Base-by-base conservation (phyloP, 371 early-diverging fungal species). In the Nematocida ironsii region DNA sequence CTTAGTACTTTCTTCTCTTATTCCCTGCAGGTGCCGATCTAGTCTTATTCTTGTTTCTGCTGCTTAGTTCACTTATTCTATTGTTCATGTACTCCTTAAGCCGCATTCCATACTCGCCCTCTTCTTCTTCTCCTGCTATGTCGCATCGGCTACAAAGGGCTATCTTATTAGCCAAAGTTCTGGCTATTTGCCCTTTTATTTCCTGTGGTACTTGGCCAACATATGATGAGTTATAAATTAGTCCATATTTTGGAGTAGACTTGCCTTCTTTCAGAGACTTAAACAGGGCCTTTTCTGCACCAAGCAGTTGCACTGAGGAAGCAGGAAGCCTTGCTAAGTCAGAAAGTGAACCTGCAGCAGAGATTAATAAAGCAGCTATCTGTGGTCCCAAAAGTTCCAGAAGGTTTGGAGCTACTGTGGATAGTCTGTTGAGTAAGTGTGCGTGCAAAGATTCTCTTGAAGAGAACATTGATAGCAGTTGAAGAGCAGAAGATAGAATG, bases 281-380 rank as follows among this genome's bases (percentile, higher is more conserved):
- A 90, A 94, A 94, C 58, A 94, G 91, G n/a, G 94, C 94, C 90
- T 95, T 96, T 89, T 96, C 95, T 66, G 96, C 95, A 86, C 96
- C 96, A 45, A 94, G 89, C 68, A 96, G 92, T 89, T 96, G 96
- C 70, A 96, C 90, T 74, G 95, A 94, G 68, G 93, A 92, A 47
- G 94, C 94, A 68, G 95, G 94, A 85, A 91, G 90, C 89, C 94
- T 94, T 86, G 93, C 91, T 69, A 96, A 89, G 83, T 90, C 92
- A 88, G 91, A 90, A 83, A 94, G 88, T 66, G 94, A 93, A 81
- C 94, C 95, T 66, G 94, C 93, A 70, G 92, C 92, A 54, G 93
- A 89, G 84, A 94, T 93, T 81, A 94, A 88, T 83, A 92, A 91
- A 67, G 94, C 94, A 85, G 93, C 94, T 69, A 94, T 92, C 60